phyloP scores from a whole-genome alignment of 352 stramenopile genomes.

The Phytophthora podocarpi region DNA sequence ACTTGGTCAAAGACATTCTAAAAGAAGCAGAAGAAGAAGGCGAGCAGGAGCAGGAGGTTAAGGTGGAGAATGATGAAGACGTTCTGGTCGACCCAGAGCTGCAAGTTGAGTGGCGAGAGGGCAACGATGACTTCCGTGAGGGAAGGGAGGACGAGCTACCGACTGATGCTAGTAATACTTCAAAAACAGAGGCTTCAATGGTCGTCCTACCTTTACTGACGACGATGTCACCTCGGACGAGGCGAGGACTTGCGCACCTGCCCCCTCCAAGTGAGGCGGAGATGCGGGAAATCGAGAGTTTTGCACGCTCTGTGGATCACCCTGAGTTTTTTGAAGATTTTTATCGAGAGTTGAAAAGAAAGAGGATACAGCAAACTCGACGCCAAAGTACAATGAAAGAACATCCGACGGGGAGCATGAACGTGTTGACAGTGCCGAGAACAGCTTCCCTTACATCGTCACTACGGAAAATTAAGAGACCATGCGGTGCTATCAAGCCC shows the following conservation, averaged over 20 bases:
- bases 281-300: conserved; percentile 41
- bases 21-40: conserved; percentile 8
- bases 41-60: not conserved
- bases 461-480: conserved; percentile 6
- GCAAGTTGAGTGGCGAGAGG: not conserved
- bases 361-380: conserved; percentile 12
- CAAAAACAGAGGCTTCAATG: not conserved
- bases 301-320: conserved; percentile 45
- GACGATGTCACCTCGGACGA: conserved; percentile 57
- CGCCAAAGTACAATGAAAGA: not conserved
- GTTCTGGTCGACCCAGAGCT: not conserved
- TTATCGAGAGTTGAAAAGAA: conserved; percentile 39
- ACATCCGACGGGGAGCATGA: not conserved
- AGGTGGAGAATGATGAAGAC: not conserved
- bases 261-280: conserved; percentile 44
- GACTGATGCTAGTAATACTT: not conserved
- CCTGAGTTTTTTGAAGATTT: conserved; percentile 31
- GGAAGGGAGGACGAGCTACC: not conserved
- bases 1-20: conserved; percentile 40
- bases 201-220: conserved; percentile 47
- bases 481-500: conserved; percentile 5
- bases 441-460: not conserved
- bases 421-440: not conserved
- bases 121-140: not conserved
- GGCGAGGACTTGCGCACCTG: conserved; percentile 42